Conservation (phyloP, 2,329 filamentous ascomycete species). For the Exutisphaerella laricina region DNA sequence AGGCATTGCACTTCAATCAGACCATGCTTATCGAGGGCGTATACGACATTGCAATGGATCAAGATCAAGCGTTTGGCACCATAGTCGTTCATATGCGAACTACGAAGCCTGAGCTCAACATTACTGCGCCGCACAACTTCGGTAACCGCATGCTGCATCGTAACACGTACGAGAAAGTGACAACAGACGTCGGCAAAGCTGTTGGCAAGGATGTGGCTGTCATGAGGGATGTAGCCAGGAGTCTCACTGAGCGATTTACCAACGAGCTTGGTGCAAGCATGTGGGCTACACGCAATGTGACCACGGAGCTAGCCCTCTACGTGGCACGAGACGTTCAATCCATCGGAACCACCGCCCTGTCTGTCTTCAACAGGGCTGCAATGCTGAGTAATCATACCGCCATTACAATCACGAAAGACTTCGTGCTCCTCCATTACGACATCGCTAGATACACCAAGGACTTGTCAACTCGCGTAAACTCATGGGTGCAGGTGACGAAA, state of each 20-base stretch:
- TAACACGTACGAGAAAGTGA: slow-evolving; percentile 24
- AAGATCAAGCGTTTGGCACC: slow-evolving; percentile 23
- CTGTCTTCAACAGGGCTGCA: slow-evolving; percentile 15
- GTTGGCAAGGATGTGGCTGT: slow-evolving; percentile 27
- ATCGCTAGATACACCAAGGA: slow-evolving; percentile 18
- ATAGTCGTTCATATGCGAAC: slow-evolving; percentile 23
- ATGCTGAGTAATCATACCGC: slow-evolving; percentile 16
- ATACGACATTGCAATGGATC: slow-evolving; percentile 24
- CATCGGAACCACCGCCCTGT: slow-evolving; percentile 21
- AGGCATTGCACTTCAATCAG: slow-evolving; percentile 17
- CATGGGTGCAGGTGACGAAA: slow-evolving; percentile 13
- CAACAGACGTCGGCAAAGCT: slow-evolving; percentile 25
- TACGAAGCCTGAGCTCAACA: slow-evolving; percentile 16
- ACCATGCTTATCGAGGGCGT: slow-evolving; percentile 29
- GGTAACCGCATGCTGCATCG: slow-evolving; percentile 23
- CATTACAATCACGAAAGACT: slow-evolving; percentile 13
- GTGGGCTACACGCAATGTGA: slow-evolving; percentile 28
- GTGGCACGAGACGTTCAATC: slow-evolving; percentile 23
- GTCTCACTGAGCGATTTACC: slow-evolving; percentile 20
- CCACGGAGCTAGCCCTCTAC: slow-evolving; percentile 24
- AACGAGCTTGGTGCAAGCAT: slow-evolving; percentile 23
- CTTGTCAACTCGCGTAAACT: slow-evolving; percentile 15
- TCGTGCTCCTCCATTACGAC: slow-evolving; percentile 16
- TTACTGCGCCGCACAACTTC: slow-evolving; percentile 26
- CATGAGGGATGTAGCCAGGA: slow-evolving; percentile 21